phyloP scores from a whole-genome alignment of 2,329 filamentous ascomycete genomes.

The Alternaria longipes region DNA sequence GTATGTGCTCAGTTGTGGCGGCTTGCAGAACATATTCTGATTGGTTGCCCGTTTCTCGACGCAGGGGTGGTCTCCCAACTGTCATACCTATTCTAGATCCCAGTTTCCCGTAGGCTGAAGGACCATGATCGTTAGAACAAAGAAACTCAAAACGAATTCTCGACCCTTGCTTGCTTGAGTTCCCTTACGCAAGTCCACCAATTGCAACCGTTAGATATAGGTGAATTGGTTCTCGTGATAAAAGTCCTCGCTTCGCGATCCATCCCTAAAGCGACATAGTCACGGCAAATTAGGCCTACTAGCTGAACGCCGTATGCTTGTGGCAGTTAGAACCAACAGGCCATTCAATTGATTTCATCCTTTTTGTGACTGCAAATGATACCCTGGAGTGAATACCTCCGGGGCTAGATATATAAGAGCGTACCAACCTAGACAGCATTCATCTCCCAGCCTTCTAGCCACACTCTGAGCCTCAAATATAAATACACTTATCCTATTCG shows the following conservation, averaged over 20 bases:
- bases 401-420: background rate
- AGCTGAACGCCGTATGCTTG: background rate
- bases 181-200: background rate
- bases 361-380: background rate
- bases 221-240: background rate
- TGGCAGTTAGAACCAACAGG: conserved; percentile 4
- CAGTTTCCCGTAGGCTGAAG: background rate
- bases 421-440: background rate
- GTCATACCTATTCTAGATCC: background rate
- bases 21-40: background rate
- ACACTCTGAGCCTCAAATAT: background rate
- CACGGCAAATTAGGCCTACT: background rate
- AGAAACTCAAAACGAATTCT: background rate
- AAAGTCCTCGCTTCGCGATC: background rate
- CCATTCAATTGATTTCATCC: background rate
- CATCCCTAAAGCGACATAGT: conserved; percentile 1
- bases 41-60: background rate
- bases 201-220: background rate
- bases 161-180: background rate
- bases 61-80: background rate
- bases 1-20: background rate
- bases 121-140: background rate
- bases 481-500: background rate
- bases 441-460: background rate
- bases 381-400: background rate